Conservation (phyloP, 2,329 filamentous ascomycete genomes). For the Madurella fahalii region DNA sequence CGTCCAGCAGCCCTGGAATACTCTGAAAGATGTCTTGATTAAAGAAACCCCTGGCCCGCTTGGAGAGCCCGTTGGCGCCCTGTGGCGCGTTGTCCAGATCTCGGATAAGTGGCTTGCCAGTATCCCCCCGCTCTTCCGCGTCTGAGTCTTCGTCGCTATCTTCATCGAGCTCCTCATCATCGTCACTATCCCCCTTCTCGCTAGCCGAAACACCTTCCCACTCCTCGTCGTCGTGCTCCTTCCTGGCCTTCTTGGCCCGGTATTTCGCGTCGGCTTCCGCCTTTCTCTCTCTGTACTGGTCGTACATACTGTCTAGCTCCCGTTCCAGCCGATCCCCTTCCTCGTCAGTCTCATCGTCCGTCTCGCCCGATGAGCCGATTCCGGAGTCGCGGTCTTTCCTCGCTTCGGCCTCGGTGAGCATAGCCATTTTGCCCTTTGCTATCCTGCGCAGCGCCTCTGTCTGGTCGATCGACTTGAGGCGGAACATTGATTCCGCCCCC, state of each 20-base stretch:
- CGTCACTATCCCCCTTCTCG: constrained; percentile 55
- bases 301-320: constrained; percentile 84
- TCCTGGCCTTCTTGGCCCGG: constrained; percentile 81
- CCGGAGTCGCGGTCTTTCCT: constrained; percentile 59
- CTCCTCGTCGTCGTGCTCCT: constrained; percentile 78
- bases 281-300: constrained; percentile 75
- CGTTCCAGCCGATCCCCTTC: constrained; percentile 79
- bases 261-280: constrained; percentile 80
- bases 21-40: constrained; percentile 91
- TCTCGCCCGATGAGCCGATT: constrained; percentile 49
- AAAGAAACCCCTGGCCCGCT: constrained; percentile 83
- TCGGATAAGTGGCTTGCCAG: constrained; percentile 53
- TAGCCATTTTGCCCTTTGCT: constrained; percentile 73
- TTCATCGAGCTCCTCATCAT: constrained; percentile 55
- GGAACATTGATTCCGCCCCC: constrained; percentile 82
- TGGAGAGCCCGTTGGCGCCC: constrained; percentile 64
- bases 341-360: constrained; percentile 64
- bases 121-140: constrained; percentile 44
- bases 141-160: constrained; percentile 61
- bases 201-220: constrained; percentile 84
- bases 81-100: constrained; percentile 55
- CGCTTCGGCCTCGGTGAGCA: constrained; percentile 54
- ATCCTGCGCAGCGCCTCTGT: constrained; percentile 65
- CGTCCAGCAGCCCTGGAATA: constrained; percentile 63
- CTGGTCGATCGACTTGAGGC: constrained; percentile 76